A percentile compares a stretch with the other conserved stretches of the same genome.
Evolutionary conservation across 805 yeast species (phyloP).

Genomic region (Myxozyma mucilagina): DNA sequence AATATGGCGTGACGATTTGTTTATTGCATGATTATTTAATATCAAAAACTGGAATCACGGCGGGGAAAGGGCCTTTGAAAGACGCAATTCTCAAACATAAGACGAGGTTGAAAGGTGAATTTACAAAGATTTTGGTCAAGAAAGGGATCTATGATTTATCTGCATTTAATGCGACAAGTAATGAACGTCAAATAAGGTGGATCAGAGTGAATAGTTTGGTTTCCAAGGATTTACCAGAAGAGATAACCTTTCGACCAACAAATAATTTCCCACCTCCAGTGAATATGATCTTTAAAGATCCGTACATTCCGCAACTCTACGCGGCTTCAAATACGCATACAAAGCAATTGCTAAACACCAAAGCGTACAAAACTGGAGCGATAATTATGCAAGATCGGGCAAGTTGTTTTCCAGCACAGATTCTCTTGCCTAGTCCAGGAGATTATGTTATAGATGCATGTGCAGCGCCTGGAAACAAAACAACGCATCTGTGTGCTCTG

Average conservation of each 20-base stretch:
- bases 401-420: constrained; percentile 92
- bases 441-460: constrained; percentile 83
- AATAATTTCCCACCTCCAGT: constrained; percentile 37
- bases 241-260: constrained; percentile 10
- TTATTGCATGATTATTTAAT: constrained; percentile 80
- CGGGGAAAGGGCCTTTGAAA: constrained; percentile 85
- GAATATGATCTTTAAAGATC: constrained; percentile 72
- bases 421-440: constrained; percentile 62
- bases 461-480: constrained; percentile 98
- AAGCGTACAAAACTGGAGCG: constrained; percentile 70
- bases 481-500: constrained; percentile 83
- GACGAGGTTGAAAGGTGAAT: constrained; percentile 79
- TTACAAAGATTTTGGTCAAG: constrained; percentile 72
- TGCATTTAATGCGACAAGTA: constrained; percentile 10
- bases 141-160: constrained; percentile 59
- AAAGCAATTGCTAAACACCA: constrained; percentile 61
- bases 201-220: constrained; percentile 60
- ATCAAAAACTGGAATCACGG: constrained; percentile 75
- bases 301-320: constrained; percentile 68
- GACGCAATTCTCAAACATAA: constrained; percentile 76
- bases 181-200: constrained; percentile 47
- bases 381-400: constrained; percentile 94
- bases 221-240: constrained; percentile 38
- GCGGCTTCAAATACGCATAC: constrained; percentile 73
- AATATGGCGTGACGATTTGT: constrained; percentile 57